Base-by-base conservation (phyloP, 1,284 basidiomycete genomes). In the Entoloma clypeatum region DNA sequence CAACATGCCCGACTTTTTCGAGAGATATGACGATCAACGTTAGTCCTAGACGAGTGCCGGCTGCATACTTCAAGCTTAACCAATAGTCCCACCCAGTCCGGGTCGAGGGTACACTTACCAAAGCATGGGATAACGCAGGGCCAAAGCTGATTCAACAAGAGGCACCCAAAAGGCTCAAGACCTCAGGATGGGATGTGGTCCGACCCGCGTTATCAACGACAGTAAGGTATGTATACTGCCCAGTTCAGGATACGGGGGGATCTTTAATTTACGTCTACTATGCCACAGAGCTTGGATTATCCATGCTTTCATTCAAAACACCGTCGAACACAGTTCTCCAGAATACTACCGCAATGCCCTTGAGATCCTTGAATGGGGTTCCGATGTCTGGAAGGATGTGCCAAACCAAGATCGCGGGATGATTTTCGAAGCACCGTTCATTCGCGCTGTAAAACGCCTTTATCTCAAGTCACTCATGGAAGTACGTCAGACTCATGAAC, bases 351-450 rank as follows among this genome's bases (percentile, higher is more conserved):
- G 51, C 4, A 54, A 53, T 16, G 60, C 59, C 2, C 29, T 68
- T 7, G 59, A 64, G 10, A 44, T 71, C 28, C 56, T 71, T 8
- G 55, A 63, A 30, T 69, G 67, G 68, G 69, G 69, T 11, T 48
- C 54, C 14, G 42, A 52, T 21, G 44, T 45, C 4, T 69, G 65
- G 64, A 33, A 44, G 11, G 48, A 63, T 34, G 61, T 69, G 1
- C 41, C 56, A 4, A 43, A 17, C 26, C 38, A 49, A 3, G 46
- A 56, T 28, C 47, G 57, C 18, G 60, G 60, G 11, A 41, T 41
- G n/a, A 52, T 61, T 27, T 62, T 63, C 24, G 49, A 54, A 18
- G 36, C 26, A 5, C 54, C 50, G 6, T 63, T 60, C 37, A 47
- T 63, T 21, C 53, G 59, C 37, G 59, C 52, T 3, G 52, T 56